These are phyloP conservation scores for Haplographium delicatum DNA, from an alignment of 495 filamentous ascomycete genomes.

Conservation along the genomic window DNA sequence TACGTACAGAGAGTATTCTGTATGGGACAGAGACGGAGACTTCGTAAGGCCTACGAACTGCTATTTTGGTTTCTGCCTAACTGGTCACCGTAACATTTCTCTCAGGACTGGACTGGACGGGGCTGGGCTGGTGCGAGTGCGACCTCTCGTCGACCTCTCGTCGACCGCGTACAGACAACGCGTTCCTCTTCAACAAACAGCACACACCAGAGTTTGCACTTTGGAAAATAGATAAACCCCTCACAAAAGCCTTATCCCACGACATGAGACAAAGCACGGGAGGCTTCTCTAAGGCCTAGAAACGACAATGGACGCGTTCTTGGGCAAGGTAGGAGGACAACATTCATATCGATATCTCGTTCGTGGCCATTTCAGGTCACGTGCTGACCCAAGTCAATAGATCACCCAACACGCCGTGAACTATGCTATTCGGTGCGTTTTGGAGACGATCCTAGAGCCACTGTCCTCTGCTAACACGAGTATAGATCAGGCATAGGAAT, in stretches of 20 bases:
- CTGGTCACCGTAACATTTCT: too few species aligned
- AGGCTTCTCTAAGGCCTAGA: background rate
- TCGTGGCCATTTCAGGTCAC: conserved; percentile 18
- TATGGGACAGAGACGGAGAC: too few species aligned
- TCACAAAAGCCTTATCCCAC: too few species aligned
- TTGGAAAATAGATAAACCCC: background rate
- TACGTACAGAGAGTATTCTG: too few species aligned
- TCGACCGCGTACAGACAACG: too few species aligned
- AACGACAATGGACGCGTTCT: conserved; percentile 68
- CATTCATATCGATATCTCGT: conserved; percentile 17
- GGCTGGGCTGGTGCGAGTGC: too few species aligned
- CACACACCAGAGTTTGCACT: background rate
- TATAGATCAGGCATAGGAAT: conserved; percentile 78
- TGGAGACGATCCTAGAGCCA: background rate
- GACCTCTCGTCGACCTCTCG: too few species aligned
- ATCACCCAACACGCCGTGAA: conserved; percentile 83
- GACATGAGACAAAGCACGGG: background rate
- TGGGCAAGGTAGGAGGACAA: conserved; percentile 48
- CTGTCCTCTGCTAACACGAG: background rate
- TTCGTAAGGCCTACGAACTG: too few species aligned
- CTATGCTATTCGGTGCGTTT: conserved; percentile 67
- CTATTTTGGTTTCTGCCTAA: too few species aligned
- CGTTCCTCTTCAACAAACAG: too few species aligned
- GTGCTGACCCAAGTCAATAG: conserved; percentile 32
- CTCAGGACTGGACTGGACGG: too few species aligned